Percentiles rank a stretch among this genome's conserved stretches.
phyloP scores from a whole-genome alignment of 768 basidiomycete species.

The Xanthoconium stramineum region DNA sequence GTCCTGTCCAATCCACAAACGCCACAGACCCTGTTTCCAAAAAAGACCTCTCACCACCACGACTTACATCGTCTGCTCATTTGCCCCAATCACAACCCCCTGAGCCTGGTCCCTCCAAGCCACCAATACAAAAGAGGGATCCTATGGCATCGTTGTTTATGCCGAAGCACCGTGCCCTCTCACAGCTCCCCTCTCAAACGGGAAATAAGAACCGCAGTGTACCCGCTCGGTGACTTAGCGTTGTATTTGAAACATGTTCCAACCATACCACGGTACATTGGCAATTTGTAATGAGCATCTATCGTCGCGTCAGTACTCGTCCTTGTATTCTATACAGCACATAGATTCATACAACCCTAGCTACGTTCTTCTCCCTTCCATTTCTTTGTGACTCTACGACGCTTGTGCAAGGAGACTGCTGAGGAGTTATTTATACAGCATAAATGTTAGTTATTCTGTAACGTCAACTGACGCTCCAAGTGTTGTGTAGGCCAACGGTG shows the following conservation, averaged over 20 bases:
- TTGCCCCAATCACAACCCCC: slow-evolving; percentile 15
- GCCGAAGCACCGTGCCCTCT: slow-evolving; percentile 68
- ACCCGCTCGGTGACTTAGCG: slow-evolving; percentile 20
- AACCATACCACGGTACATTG: background rate
- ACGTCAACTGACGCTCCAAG: slow-evolving; percentile 47
- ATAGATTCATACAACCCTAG: slow-evolving; percentile 10
- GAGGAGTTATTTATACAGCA: background rate
- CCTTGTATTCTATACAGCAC: slow-evolving; percentile 14
- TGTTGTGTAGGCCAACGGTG: slow-evolving; percentile 78
- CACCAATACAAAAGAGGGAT: slow-evolving; percentile 53
- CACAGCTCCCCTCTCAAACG: slow-evolving; percentile 44
- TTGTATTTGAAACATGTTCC: background rate
- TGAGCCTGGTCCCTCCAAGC: slow-evolving; percentile 35
- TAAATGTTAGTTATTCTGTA: background rate
- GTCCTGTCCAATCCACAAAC: slow-evolving; percentile 34
- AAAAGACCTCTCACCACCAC: slow-evolving; percentile 26
- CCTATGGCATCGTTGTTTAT: slow-evolving; percentile 64
- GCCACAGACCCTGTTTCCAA: slow-evolving; percentile 8
- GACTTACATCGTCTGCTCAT: slow-evolving; percentile 8
- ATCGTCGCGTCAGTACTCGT: background rate
- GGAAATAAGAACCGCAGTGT: slow-evolving; percentile 19
- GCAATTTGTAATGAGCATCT: slow-evolving; percentile 6
- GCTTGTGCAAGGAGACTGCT: background rate
- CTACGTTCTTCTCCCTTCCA: background rate
- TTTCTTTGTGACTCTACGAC: slow-evolving; percentile 9